These are phyloP conservation scores for Prunus padus DNA, from an alignment of 306 rosid species.

Conservation along the genomic window DNA sequence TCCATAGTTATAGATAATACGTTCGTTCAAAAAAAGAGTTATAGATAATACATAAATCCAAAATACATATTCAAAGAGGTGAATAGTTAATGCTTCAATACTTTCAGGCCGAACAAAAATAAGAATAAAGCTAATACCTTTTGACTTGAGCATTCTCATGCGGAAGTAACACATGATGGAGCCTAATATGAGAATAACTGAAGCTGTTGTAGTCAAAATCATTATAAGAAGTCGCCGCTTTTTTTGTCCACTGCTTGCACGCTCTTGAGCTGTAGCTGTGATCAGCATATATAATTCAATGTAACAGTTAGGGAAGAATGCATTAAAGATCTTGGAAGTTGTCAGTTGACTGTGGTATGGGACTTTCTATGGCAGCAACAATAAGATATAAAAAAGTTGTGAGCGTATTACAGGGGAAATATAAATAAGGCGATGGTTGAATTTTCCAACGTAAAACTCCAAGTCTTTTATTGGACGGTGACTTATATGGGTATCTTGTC, in stretches of 20 bases:
- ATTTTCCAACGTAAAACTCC: no score
- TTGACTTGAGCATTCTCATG: not conserved
- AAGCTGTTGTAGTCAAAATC: not conserved
- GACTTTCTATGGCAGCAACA: no score
- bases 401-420: no score
- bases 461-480: not conserved
- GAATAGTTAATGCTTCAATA: not conserved
- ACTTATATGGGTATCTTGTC: not conserved
- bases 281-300: not conserved
- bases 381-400: no score
- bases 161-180: not conserved
- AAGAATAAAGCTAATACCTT: not conserved
- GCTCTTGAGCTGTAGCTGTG: not conserved
- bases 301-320: not conserved
- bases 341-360: no score
- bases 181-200: not conserved
- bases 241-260: not conserved
- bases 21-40: no score
- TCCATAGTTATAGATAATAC: no score
- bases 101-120: not conserved
- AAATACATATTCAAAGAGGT: not conserved
- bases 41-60: not conserved
- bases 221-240: not conserved
- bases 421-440: no score
- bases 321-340: not conserved